Base-by-base conservation (phyloP, 106 monocot genomes). In the Posidonia australis region DNA sequence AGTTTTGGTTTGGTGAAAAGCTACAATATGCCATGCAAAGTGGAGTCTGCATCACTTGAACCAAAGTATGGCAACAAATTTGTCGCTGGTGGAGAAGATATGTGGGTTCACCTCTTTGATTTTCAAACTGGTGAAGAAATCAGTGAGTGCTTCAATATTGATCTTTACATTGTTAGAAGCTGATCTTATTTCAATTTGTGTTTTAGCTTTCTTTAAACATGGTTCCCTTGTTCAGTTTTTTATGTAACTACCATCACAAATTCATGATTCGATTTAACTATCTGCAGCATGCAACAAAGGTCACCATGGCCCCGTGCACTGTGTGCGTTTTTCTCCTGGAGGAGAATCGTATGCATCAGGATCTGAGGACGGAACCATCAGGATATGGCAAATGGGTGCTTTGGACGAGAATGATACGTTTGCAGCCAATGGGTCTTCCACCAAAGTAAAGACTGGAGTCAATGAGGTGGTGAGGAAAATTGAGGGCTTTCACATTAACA, bases 281-380 rank as follows among this genome's bases (percentile, higher is more conserved):
- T 58, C 58, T 82, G 74, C 84, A 98, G 96, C 82, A 53, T 98
- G 96, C 75, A 98, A 98, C 77, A 98, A 98, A 74, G 96, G 96
- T 7, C 96, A 98, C 44, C 90, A 98, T 69, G 96, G 96, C 13
- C 96, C 96, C 16, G 82, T 98, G 13, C 96, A 90, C 52, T 98
- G 87, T 68, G 87, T 98, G 5, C 81, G 90, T 24, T 90, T 98
- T 57, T 82, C 96, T 30, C 96, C 96, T 9, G 84, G 75, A 17
- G 90, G 96, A 5, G 96, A 98, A 47, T 98, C 96, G 1, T 98
- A 98, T 68, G 84, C 84, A 0, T 98, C 96, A 1, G 96, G 96
- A 46, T 98, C 96, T 4, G 96, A 98, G 67, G 96, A 98, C 53
- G 96, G 96, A 10, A 98, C 96, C 64, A 90, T 98, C 51, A 77